Evolutionary conservation across 805 yeast species (phyloP).

Genomic region (Ogataea dorogensis): DNA sequence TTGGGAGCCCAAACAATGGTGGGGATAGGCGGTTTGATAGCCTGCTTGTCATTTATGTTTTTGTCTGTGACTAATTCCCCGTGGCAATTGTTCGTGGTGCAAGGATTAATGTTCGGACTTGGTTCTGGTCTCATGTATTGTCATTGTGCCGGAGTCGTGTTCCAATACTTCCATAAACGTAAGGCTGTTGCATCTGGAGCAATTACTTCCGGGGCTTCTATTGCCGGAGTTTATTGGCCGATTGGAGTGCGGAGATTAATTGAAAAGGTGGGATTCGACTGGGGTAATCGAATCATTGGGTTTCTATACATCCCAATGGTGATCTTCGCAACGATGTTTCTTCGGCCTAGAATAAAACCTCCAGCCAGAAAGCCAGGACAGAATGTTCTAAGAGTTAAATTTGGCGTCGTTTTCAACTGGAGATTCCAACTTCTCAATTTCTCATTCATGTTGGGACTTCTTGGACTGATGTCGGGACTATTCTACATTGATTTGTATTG

Average conservation of each 20-base stretch:
- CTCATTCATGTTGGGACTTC: slow-evolving; percentile 35
- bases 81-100: slow-evolving; percentile 71
- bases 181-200: slow-evolving; percentile 52
- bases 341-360: slow-evolving; percentile 33
- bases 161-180: slow-evolving; percentile 63
- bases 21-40: slow-evolving; percentile 42
- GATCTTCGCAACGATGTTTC: slow-evolving; percentile 16
- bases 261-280: slow-evolving; percentile 38
- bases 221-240: slow-evolving; percentile 50
- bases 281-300: slow-evolving; percentile 52
- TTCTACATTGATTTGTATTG: slow-evolving; percentile 57
- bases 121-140: slow-evolving; percentile 56
- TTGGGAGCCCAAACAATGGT: slow-evolving; percentile 42
- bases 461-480: slow-evolving; percentile 42
- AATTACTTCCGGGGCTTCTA: slow-evolving; percentile 48
- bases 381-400: slow-evolving; percentile 32
- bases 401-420: slow-evolving; percentile 41
- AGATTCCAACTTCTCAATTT: slow-evolving; percentile 38
- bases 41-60: slow-evolving; percentile 47
- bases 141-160: slow-evolving; percentile 58
- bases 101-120: slow-evolving; percentile 61
- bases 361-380: slow-evolving; percentile 37
- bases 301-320: slow-evolving; percentile 37
- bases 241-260: slow-evolving; percentile 46
- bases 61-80: slow-evolving; percentile 53